Evolutionary conservation across 306 rosid species (phyloP).

Genomic region (Acacia melanoxylon): DNA sequence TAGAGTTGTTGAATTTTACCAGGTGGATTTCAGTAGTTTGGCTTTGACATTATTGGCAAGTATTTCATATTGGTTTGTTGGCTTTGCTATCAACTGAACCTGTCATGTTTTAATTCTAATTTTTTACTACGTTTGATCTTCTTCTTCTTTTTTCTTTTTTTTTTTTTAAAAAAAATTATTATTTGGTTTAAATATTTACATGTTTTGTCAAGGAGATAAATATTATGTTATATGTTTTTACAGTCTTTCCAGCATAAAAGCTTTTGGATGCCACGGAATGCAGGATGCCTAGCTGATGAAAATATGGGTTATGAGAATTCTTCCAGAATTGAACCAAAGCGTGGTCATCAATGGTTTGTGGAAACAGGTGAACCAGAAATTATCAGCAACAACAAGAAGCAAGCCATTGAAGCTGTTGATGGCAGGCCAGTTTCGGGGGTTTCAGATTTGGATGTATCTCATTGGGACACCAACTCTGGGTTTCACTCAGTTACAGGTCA

Average conservation of each 20-base stretch:
- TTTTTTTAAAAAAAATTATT: no score
- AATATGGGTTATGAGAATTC: slow-evolving; percentile 77
- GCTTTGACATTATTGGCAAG: not conserved
- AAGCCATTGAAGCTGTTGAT: slow-evolving; percentile 65
- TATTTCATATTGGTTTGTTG: not conserved
- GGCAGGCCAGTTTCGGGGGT: slow-evolving; percentile 63
- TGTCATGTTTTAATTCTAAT: not conserved
- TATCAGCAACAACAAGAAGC: slow-evolving; percentile 67
- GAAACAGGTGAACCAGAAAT: slow-evolving; percentile 64
- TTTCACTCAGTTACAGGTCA: slow-evolving; percentile 79
- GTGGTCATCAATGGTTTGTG: slow-evolving; percentile 82
- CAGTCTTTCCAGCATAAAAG: slow-evolving; percentile 87
- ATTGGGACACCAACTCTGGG: slow-evolving; percentile 74
- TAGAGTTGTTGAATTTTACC: not conserved
- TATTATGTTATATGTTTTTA: slow-evolving; percentile 27
- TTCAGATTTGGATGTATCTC: slow-evolving; percentile 56
- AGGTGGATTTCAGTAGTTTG: not conserved
- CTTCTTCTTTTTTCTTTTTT: not conserved
- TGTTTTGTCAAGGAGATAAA: slow-evolving; percentile 2
- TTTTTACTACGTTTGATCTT: slow-evolving; percentile 14
- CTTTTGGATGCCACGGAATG: slow-evolving; percentile 75
- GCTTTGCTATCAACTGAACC: not conserved
- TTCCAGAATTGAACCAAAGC: slow-evolving; percentile 74
- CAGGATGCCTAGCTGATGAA: slow-evolving; percentile 76
- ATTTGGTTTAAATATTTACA: slow-evolving; percentile 7